Evolutionary conservation across 2,329 filamentous ascomycete species (phyloP), one percentile per base, ranked within the genome.

Genomic region (Pseudogymnoascus sp.): DNA sequence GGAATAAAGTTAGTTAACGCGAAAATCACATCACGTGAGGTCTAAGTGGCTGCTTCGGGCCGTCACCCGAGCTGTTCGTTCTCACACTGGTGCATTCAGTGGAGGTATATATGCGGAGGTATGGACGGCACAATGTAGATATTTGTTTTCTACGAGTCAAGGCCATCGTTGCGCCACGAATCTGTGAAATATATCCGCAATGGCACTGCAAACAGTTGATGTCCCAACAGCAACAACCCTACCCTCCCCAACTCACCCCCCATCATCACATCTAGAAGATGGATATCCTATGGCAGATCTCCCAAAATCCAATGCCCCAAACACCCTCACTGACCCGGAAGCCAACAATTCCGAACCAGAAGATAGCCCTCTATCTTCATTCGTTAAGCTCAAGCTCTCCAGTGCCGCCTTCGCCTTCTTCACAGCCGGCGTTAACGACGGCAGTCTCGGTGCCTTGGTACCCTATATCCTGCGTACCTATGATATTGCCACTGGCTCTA

Each of bases 351-450:
- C 14, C 12, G 43, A 47, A 2, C 6, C 14, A 6, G 43, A 11
- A 50, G 22, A 50, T 12, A 4, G n/a, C 5, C 43, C 43, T 50
- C 25, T 50, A 30, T 22, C 58, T 9, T 18, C 35, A 5, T 39
- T 28, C 43, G 9, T 36, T 18, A 50, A 37, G 12, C 35, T 81
- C 36, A 85, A 83, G 67, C 71, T 87, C 2, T 60, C 80, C 37
- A 81, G 81, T 43, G 78, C 81, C 2, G 80, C 79, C 0, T 81
- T 86, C 64, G 84, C 83, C 0, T 88, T 87, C 73, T 86, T 88
- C 67, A 82, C 85, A 30, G 83, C 85, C 0, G 85, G 86, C 0
- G 76, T 83, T 57, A 88, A 86, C 61, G 86, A 88, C 68, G 85
- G 85, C 33, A 85, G 80, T 63, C 74, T 87, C 0, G 86, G 86